These are phyloP conservation scores for Aspergillus fructus DNA, from an alignment of 2,329 filamentous ascomycete species.

Conservation along the genomic window DNA sequence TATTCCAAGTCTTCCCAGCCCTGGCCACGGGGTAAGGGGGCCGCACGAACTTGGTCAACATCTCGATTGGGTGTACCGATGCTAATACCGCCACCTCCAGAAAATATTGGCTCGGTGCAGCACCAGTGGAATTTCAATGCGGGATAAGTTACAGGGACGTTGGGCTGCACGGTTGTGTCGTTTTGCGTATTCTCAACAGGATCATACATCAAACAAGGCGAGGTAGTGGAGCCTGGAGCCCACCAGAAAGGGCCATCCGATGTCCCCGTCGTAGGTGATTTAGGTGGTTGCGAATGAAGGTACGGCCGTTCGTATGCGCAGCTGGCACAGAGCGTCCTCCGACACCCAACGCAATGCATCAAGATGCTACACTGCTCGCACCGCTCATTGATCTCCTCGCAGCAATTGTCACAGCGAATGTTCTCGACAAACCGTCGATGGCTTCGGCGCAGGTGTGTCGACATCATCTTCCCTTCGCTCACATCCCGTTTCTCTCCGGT, in stretches of 20 bases:
- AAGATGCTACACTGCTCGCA: constrained; percentile 62
- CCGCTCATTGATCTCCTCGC: constrained; percentile 53
- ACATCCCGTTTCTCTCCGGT: constrained; percentile 44
- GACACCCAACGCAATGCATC: constrained; percentile 62
- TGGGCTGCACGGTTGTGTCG: constrained; percentile 35
- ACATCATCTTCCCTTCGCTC: constrained; percentile 55
- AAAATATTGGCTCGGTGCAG: constrained; percentile 60
- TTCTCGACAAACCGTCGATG: constrained; percentile 54
- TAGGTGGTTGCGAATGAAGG: constrained; percentile 29
- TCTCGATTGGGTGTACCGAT: constrained; percentile 55
- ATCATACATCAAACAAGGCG: constrained; percentile 61
- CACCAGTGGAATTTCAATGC: constrained; percentile 60
- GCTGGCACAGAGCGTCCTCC: constrained; percentile 60
- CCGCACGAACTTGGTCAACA: constrained; percentile 56
- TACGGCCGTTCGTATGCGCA: constrained; percentile 58
- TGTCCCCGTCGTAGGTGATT: constrained; percentile 12
- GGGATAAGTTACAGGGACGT: constrained; percentile 41
- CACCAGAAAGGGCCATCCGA: constrained; percentile 54
- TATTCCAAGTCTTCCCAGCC: constrained; percentile 59
- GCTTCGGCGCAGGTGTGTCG: constrained; percentile 54
- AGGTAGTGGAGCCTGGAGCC: constrained; percentile 56
- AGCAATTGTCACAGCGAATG: constrained; percentile 55
- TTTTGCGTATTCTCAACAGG: constrained; percentile 32
- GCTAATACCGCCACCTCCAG: constrained; percentile 59
- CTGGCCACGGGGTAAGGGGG: constrained; percentile 54